Base-by-base conservation (phyloP, 495 filamentous ascomycete species). In the Aspergillus steynii region DNA sequence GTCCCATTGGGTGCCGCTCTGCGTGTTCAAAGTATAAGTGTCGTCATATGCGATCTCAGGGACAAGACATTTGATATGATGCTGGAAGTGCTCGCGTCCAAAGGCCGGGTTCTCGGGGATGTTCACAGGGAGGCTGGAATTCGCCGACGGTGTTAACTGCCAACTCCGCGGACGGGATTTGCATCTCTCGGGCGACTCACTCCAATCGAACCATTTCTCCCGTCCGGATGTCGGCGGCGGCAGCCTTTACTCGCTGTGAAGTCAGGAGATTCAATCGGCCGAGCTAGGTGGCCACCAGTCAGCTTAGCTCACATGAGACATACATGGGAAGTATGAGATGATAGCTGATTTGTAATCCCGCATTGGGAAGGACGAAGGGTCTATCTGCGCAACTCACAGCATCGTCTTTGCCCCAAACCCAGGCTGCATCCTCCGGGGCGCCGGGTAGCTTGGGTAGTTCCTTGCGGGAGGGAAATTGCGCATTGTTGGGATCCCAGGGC, bases 1-100 rank as follows among this genome's bases (percentile, higher is more conserved):
- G 70, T 93, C 89, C 89, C 89, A 91, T 71, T 93, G 89, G 2
- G 85, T 87, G 25, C 84, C 82, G 64, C 82, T 83, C 66, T 92
- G 89, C 0, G 89, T 91, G 68, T 92, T 92, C 70, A 91, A 67
- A 3, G 74, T 76, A 57, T 90, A 86, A 45, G 84, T 76, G 63
- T 90, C 88, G 55, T 89, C 85, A 59, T 82, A 85, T 0, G 76
- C 77, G 6, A 81, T 48, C 28, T 71, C 74, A 32, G 72, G 67
- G 0, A 65, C 59, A 0, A 83, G 55, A 0, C 67, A 61, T 60
- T 83, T 84, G 73, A 85, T 83, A 47, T 71, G 73, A 60, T 84
- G 83, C 61, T 80, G 70, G 68, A 85, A 85, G 0, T 65, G 59
- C 64, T 83, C 77, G 9, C 83, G 81, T 20, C 65, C 69, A 61